A percentile compares a stretch with the other conserved stretches of the same genome.
phyloP scores from a whole-genome alignment of 108 stramenopile species.

The Epithemia pelagica region DNA sequence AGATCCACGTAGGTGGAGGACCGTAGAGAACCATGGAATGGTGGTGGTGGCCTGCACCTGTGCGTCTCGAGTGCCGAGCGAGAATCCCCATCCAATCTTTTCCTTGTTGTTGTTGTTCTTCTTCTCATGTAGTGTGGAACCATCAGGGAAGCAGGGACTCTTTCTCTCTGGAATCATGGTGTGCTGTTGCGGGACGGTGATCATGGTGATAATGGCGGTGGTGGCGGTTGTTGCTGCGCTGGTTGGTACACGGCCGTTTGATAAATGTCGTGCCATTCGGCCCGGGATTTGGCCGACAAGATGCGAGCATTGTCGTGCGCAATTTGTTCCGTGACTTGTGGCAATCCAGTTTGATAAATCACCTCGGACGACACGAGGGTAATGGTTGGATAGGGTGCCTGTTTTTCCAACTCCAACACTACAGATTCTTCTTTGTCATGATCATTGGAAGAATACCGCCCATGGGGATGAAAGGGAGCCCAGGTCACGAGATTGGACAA shows the following conservation, averaged over 20 bases:
- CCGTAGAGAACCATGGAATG: too few relatives aligned
- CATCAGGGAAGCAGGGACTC: too few relatives aligned
- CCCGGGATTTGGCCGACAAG: slow-evolving; percentile 23
- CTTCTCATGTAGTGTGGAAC: too few relatives aligned
- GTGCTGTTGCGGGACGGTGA: too few relatives aligned
- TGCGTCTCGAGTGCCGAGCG: too few relatives aligned
- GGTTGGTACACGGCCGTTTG: slow-evolving; percentile 13
- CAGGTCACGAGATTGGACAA: slow-evolving; percentile 45
- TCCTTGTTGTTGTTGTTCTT: too few relatives aligned
- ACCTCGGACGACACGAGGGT: slow-evolving; percentile 53
- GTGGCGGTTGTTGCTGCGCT: too few relatives aligned
- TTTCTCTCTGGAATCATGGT: too few relatives aligned
- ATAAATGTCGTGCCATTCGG: slow-evolving; percentile 28
- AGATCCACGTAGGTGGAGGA: too few relatives aligned
- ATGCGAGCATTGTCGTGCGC: slow-evolving; percentile 46
- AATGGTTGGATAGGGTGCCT: slow-evolving; percentile 59
- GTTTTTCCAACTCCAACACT: slow-evolving; percentile 41
- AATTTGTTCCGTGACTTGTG: slow-evolving; percentile 44
- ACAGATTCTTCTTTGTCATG: slow-evolving; percentile 5
- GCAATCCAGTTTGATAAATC: slow-evolving; percentile 53
- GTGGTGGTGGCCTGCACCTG: too few relatives aligned
- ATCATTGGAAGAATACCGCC: slow-evolving; percentile 38
- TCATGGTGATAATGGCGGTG: too few relatives aligned
- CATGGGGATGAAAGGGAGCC: slow-evolving; percentile 72
- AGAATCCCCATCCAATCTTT: too few relatives aligned